These are phyloP conservation scores for Santalum album DNA, from an alignment of 164 flowering plant species.

Conservation along the genomic window DNA sequence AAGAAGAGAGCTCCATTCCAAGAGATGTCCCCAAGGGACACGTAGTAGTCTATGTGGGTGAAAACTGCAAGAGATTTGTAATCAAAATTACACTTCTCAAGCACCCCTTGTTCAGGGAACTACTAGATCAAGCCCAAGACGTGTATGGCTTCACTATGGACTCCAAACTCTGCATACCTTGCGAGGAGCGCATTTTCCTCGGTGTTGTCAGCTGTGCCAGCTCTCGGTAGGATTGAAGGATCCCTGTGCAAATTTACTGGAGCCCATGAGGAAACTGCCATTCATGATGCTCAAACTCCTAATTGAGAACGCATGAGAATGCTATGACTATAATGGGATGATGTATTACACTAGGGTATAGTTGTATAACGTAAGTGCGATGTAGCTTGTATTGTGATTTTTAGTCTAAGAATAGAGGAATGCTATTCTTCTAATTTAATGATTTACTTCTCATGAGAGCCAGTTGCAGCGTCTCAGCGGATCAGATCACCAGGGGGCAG, in stretches of 20 bases:
- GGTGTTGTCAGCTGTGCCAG: conserved; percentile 43
- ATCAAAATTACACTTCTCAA: conserved; percentile 57
- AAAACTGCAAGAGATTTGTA: conserved; percentile 51
- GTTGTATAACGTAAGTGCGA: neutral
- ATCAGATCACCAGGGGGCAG: no score
- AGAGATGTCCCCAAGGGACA: conserved; percentile 89
- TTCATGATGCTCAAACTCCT: neutral
- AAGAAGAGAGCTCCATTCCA: conserved; percentile 35
- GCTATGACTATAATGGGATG: neutral
- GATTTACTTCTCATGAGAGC: no score
- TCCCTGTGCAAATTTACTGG: neutral
- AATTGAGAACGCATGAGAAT: neutral
- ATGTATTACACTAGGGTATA: neutral
- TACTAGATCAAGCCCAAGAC: conserved; percentile 75
- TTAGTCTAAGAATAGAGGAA: no score
- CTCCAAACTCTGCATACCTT: conserved; percentile 70
- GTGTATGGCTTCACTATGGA: conserved; percentile 37
- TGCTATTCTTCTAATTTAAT: no score
- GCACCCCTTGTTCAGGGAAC: conserved; percentile 62
- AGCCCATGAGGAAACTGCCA: neutral
- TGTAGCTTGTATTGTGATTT: neutral
- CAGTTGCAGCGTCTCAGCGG: no score
- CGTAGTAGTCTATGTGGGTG: conserved; percentile 78
- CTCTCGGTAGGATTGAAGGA: conserved; percentile 23
- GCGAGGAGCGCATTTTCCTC: conserved; percentile 61